A percentile compares a stretch with the other conserved stretches of the same genome.
These are phyloP conservation scores for Plasmodium reichenowi DNA, from an alignment of 169 alveolate genomes.

Conservation along the genomic window DNA sequence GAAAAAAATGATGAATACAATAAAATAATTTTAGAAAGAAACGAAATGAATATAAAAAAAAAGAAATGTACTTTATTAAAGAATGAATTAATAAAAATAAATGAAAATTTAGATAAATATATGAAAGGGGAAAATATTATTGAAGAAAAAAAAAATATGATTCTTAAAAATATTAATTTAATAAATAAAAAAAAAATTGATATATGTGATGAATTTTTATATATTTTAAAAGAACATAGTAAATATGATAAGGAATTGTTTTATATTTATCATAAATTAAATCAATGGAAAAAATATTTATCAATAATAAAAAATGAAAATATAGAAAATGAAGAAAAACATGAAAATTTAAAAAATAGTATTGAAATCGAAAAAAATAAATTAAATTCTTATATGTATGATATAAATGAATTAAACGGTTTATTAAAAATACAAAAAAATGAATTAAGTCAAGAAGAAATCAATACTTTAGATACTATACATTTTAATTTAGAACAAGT, in stretches of 20 bases:
- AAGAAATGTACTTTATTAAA: constrained; percentile 65
- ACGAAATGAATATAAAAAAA: constrained; percentile 71
- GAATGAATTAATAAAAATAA: constrained; percentile 59
- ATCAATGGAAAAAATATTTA: constrained; percentile 56
- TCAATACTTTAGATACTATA: constrained; percentile 47
- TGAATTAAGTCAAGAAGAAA: constrained; percentile 64
- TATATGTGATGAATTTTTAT: constrained; percentile 48
- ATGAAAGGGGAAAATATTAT: constrained; percentile 58
- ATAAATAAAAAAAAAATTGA: constrained; percentile 73
- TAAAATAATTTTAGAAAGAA: constrained; percentile 54
- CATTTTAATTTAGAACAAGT: constrained; percentile 76
- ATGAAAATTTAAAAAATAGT: constrained; percentile 39
- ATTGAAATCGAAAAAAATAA: constrained; percentile 74
- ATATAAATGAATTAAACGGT: constrained; percentile 72
- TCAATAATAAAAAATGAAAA: constrained; percentile 24
- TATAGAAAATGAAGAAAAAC: constrained; percentile 73
- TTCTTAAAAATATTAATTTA: constrained; percentile 25
- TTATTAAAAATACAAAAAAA: constrained; percentile 66
- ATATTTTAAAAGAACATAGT: constrained; percentile 52
- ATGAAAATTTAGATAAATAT: constrained; percentile 18
- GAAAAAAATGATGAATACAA: constrained; percentile 77
- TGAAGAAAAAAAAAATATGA: constrained; percentile 69
- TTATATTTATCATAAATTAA: constrained; percentile 4
- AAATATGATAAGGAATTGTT: constrained; percentile 44
- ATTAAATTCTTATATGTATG: constrained; percentile 26